Conservation (phyloP, 805 yeast genomes). For the Tanozyma kutaoensis region DNA sequence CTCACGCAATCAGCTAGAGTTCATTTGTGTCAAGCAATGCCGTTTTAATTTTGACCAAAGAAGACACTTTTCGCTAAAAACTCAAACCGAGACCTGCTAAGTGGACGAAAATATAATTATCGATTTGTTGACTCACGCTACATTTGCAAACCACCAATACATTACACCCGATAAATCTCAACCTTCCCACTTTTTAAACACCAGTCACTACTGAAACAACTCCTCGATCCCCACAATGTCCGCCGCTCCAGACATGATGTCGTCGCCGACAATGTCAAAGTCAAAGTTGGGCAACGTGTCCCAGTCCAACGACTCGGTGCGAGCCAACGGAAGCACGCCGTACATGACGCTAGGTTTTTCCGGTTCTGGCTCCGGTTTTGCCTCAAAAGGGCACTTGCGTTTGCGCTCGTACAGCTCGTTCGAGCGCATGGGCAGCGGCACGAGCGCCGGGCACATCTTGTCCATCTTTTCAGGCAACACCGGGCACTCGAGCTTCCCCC, state of each 20-base stretch:
- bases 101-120: too few species aligned
- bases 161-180: too few species aligned
- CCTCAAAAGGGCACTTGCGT: constrained; percentile 1
- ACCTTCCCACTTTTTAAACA: too few species aligned
- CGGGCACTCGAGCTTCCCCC: constrained; percentile 5
- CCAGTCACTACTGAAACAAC: constrained; percentile 12
- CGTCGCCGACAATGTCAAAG: constrained; percentile 17
- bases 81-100: too few species aligned
- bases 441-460: constrained; percentile 3
- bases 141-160: too few species aligned
- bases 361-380: too few species aligned
- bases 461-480: constrained; percentile 14
- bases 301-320: constrained; percentile 10
- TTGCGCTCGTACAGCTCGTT: not conserved
- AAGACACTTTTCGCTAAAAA: too few species aligned
- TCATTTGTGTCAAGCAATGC: too few species aligned
- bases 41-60: too few species aligned
- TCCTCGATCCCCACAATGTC: constrained; percentile 9
- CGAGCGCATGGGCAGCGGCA: not conserved
- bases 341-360: too few species aligned
- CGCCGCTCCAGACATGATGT: constrained; percentile 7
- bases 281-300: constrained; percentile 13
- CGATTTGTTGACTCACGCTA: too few species aligned
- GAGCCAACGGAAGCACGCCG: not conserved
- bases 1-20: too few species aligned